Evolutionary conservation across 2,329 filamentous ascomycete species (phyloP), one percentile per base, ranked within the genome.

Genomic region (Cercospora citrullina): DNA sequence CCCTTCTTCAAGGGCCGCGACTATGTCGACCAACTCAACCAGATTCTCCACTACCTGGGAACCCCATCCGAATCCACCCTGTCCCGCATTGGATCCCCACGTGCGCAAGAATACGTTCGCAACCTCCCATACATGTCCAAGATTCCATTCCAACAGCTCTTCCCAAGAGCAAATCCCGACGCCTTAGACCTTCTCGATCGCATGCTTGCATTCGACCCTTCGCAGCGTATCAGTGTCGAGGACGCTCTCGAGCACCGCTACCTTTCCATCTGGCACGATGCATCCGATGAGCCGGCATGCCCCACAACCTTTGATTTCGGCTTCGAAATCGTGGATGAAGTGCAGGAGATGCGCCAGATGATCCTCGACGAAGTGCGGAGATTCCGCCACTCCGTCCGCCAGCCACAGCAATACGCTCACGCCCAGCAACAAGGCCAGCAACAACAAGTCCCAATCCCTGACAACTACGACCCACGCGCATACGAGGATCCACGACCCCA

Each of bases 1-100:
- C 95, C 95, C 53, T 99, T 99, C 86, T 98, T 99, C 87, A 99
- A 99, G 84, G 95, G 95, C 67, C 92, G 95, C 70, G 95, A 99
- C 84, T 99, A 99, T 78, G 95, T 99, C 80, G 95, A 99, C 82
- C 95, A 99, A 84, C 89, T 99, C 72, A 99, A 99, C 86, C 95
- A 99, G 83, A 99, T 99, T 77, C 87, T 99, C 65, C 94, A 98
- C 84, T 97, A 96, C 79, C 90, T 99, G 64, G 95, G 95, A 72
- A 99, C 94, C 1, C 95, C 95, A 48, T 96, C 94, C 78, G 94
- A 98, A 81, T 93, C 96, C 79, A 99, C 95, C 0, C 87, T 99
- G 21, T 90, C 89, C 28, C 92, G 95, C 72, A 99, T 99, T 77
- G 95, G 95, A 64, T 97, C 94, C 4, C 93, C 93, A 10, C 91